A percentile compares a stretch with the other conserved stretches of the same genome.
Conservation (phyloP, 352 stramenopile species). For the Pythium scleroteichum region DNA sequence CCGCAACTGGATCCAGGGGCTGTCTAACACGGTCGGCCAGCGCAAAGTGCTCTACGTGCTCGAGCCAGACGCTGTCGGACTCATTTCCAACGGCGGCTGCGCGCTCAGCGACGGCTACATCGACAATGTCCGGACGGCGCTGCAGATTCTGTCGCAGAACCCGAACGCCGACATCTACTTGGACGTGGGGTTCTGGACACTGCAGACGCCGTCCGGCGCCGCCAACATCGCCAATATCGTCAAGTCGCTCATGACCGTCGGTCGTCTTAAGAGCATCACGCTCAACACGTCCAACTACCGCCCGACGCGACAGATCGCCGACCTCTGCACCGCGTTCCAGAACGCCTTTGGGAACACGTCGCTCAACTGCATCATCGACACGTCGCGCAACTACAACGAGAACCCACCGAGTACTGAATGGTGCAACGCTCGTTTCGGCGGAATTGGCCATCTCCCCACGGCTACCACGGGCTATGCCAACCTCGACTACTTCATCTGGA, state of each 20-base stretch:
- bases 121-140: conserved; percentile 42
- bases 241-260: conserved; percentile 37
- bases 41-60: conserved; percentile 71
- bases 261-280: conserved; percentile 56
- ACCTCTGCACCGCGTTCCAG: conserved; percentile 62
- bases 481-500: conserved; percentile 73
- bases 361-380: conserved; percentile 68
- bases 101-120: conserved; percentile 39
- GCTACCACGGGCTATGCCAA: conserved; percentile 45
- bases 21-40: conserved; percentile 40
- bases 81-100: conserved; percentile 50
- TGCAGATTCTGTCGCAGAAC: conserved; percentile 46
- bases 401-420: conserved; percentile 46
- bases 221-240: conserved; percentile 36
- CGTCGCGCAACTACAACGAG: conserved; percentile 57
- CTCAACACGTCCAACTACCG: conserved; percentile 85
- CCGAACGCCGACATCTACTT: conserved; percentile 62
- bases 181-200: conserved; percentile 63
- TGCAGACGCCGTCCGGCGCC: conserved; percentile 33
- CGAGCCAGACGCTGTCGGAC: conserved; percentile 58
- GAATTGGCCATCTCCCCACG: conserved; percentile 51
- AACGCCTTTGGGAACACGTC: conserved; percentile 35
- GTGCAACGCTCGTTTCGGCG: conserved; percentile 65
- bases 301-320: conserved; percentile 41
- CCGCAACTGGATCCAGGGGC: conserved; percentile 37